Conservation (phyloP, 805 yeast genomes). For the Lipomyces chichibuensis region DNA sequence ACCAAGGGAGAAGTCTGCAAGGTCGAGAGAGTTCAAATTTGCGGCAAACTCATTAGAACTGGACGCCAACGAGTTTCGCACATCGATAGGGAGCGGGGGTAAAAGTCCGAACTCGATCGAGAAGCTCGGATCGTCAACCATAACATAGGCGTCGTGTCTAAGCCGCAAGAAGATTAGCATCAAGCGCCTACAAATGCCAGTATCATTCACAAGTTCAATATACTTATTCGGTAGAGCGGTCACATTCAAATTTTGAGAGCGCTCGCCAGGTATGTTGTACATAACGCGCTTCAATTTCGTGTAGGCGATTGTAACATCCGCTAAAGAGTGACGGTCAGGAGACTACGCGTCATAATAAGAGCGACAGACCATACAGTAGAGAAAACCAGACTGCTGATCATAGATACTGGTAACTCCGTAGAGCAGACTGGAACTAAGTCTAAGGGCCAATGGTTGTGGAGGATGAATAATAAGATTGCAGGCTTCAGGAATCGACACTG, state of each 20-base stretch:
- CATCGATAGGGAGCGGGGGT: slow-evolving; percentile 17
- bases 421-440: slow-evolving; percentile 37
- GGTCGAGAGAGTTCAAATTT: background rate
- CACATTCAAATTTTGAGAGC: background rate
- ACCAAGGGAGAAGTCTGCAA: background rate
- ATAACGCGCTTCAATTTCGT: slow-evolving; percentile 13
- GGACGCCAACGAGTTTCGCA: background rate
- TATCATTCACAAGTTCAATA: background rate
- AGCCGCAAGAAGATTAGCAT: background rate
- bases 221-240: background rate
- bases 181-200: background rate
- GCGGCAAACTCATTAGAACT: background rate
- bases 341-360: background rate
- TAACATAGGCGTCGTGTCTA: slow-evolving; percentile 5
- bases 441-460: slow-evolving; percentile 38
- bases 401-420: slow-evolving; percentile 35
- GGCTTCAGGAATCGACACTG: slow-evolving; percentile 36
- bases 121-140: slow-evolving; percentile 31
- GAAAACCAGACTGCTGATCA: slow-evolving; percentile 32
- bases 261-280: background rate
- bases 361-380: slow-evolving; percentile 23
- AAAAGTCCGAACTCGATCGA: slow-evolving; percentile 32
- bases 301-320: slow-evolving; percentile 21
- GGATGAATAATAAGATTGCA: slow-evolving; percentile 35
- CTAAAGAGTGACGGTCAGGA: slow-evolving; percentile 1